Conservation (phyloP, 805 yeast genomes). For the Yarrowia alimentaria region DNA sequence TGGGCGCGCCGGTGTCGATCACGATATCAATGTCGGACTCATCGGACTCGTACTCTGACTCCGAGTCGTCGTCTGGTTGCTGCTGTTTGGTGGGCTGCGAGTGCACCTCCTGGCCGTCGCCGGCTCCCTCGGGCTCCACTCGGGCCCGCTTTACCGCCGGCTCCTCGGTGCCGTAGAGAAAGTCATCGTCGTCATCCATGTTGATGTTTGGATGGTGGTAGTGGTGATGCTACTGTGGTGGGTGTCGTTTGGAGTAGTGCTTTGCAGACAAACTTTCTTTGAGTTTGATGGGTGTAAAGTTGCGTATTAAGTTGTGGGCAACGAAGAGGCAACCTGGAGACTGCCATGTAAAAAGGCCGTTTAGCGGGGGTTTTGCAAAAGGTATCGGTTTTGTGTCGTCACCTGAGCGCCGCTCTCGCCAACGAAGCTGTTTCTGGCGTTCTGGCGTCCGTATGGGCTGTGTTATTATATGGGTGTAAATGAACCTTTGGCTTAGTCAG, state of each 20-base stretch:
- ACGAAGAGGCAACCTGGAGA: no score
- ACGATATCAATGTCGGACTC: slow-evolving; percentile 28
- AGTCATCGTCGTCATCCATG: slow-evolving; percentile 30
- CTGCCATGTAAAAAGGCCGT: no score
- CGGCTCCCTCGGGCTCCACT: slow-evolving; percentile 32
- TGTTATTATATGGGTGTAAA: no score
- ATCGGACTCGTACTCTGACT: slow-evolving; percentile 31
- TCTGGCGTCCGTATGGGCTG: no score
- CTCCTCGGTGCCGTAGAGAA: slow-evolving; percentile 29
- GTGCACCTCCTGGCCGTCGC: slow-evolving; percentile 32
- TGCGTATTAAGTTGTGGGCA: no score
- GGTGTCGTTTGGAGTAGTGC: slow-evolving; percentile 22
- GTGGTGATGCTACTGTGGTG: slow-evolving; percentile 19
- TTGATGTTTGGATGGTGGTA: slow-evolving; percentile 6
- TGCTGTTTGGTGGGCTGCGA: slow-evolving; percentile 31
- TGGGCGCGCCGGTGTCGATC: slow-evolving; percentile 16
- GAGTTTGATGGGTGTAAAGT: slow-evolving; percentile 17
- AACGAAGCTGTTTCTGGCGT: no score
- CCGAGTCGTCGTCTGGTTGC: slow-evolving; percentile 28
- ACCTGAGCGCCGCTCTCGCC: no score
- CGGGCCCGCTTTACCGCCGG: slow-evolving; percentile 25
- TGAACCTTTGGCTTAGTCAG: no score
- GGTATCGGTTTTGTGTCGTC: no score
- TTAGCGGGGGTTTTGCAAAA: no score
- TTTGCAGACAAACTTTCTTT: slow-evolving; percentile 22